A percentile compares a stretch with the other conserved stretches of the same genome.
Conservation (phyloP, 495 filamentous ascomycete genomes). For the Xylaria flabelliformis region DNA sequence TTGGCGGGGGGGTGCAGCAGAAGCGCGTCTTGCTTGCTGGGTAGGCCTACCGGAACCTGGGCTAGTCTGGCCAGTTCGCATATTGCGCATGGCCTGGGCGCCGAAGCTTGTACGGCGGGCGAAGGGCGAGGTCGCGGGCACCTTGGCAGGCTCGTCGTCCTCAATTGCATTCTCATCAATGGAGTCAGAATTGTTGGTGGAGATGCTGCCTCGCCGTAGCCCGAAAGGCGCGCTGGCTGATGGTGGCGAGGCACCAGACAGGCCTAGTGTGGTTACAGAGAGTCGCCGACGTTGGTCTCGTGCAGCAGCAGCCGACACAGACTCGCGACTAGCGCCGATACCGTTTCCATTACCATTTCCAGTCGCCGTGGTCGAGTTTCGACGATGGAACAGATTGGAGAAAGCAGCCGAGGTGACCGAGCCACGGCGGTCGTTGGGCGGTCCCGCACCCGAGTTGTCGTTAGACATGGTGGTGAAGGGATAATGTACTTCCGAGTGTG, state of each 20-base stretch:
- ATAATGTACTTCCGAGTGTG: not conserved
- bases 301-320: constrained; percentile 67
- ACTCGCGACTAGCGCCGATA: constrained; percentile 60
- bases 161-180: constrained; percentile 87
- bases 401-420: constrained; percentile 62
- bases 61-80: constrained; percentile 49
- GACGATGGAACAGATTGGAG: constrained; percentile 60
- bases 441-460: constrained; percentile 43
- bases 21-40: constrained; percentile 34
- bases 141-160: constrained; percentile 67
- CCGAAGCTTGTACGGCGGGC: constrained; percentile 90
- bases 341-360: constrained; percentile 40
- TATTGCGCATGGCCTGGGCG: constrained; percentile 74
- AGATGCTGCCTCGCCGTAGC: constrained; percentile 76
- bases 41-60: constrained; percentile 58
- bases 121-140: constrained; percentile 74
- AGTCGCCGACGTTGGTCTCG: constrained; percentile 82
- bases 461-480: constrained; percentile 36
- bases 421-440: constrained; percentile 56
- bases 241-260: constrained; percentile 77
- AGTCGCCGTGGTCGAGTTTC: constrained; percentile 49
- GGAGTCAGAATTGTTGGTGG: constrained; percentile 74
- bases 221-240: constrained; percentile 61
- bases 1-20: constrained; percentile 30
- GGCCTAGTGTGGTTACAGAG: constrained; percentile 84